Conservation (phyloP, 208 protist genomes). For the Wallacemonas collosoma region DNA sequence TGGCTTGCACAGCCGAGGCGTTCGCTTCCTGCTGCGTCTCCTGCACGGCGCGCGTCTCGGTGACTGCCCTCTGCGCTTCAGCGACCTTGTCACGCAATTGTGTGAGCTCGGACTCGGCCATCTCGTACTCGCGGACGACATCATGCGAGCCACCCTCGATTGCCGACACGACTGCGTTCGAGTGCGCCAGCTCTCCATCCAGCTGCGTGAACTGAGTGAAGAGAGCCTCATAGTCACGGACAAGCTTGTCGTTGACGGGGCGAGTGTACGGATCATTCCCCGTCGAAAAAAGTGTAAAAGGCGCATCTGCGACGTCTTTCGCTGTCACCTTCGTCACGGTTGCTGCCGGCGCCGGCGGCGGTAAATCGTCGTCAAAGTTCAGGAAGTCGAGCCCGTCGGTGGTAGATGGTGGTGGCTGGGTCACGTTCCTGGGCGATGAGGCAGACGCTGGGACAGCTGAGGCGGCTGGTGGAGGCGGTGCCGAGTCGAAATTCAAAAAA, state of each 20-base stretch:
- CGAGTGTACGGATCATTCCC: conserved; percentile 11
- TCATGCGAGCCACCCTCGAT: conserved; percentile 36
- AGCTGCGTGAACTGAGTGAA: conserved; percentile 14
- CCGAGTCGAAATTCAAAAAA: conserved; percentile 45
- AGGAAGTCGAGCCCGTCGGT: conserved; percentile 13
- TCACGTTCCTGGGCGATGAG: neutral
- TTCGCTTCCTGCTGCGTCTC: neutral
- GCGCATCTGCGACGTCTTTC: neutral
- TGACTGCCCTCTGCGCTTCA: conserved; percentile 10
- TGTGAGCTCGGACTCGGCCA: conserved; percentile 24
- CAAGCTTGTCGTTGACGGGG: conserved; percentile 3
- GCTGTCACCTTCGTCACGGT: neutral
- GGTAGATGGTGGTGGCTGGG: neutral
- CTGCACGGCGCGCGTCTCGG: neutral
- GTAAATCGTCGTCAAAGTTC: conserved; percentile 19
- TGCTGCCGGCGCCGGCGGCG: neutral
- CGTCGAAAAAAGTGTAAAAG: conserved; percentile 4
- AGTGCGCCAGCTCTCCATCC: neutral
- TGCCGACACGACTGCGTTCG: conserved; percentile 12
- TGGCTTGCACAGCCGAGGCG: neutral
- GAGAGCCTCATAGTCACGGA: conserved; percentile 8
- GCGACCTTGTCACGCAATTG: conserved; percentile 14
- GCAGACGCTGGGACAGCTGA: neutral
- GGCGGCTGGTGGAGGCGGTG: neutral
- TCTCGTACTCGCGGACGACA: conserved; percentile 35